A percentile compares a stretch with the other conserved stretches of the same genome.
Evolutionary conservation across 225 moss, liverwort and hornwort species (phyloP).

Genomic region (Sphagnum contortum): DNA sequence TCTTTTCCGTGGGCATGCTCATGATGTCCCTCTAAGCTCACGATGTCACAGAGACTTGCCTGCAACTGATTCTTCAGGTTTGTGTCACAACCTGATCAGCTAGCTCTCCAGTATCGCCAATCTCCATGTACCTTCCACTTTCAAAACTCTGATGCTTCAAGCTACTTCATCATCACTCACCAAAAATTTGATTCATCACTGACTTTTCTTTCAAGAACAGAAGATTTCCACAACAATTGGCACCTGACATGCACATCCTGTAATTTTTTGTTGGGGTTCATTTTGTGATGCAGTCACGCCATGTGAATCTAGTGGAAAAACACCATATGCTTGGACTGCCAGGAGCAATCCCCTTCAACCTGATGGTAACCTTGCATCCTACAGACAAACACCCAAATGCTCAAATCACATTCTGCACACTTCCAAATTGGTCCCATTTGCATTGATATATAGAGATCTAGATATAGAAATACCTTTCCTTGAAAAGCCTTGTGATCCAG

Average conservation of each 20-base stretch:
- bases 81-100: background rate
- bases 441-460: no score
- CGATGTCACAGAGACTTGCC: background rate
- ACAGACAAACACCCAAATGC: background rate
- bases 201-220: no score
- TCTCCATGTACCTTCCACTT: background rate
- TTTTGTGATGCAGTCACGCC: background rate
- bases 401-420: background rate
- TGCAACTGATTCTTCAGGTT: slow-evolving; percentile 1
- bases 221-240: no score
- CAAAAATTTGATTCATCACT: no score
- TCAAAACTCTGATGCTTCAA: background rate
- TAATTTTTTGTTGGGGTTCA: no score
- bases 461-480: background rate
- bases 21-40: slow-evolving; percentile 5
- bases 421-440: no score
- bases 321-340: background rate
- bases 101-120: background rate
- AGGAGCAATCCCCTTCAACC: slow-evolving; percentile 6
- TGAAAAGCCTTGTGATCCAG: background rate
- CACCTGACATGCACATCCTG: no score
- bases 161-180: no score
- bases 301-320: background rate
- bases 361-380: background rate
- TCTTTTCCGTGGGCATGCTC: slow-evolving; percentile 1